Evolutionary conservation across 2,329 filamentous ascomycete species (phyloP), one percentile per base, ranked within the genome.

Genomic region (Pseudocercospora vitis): DNA sequence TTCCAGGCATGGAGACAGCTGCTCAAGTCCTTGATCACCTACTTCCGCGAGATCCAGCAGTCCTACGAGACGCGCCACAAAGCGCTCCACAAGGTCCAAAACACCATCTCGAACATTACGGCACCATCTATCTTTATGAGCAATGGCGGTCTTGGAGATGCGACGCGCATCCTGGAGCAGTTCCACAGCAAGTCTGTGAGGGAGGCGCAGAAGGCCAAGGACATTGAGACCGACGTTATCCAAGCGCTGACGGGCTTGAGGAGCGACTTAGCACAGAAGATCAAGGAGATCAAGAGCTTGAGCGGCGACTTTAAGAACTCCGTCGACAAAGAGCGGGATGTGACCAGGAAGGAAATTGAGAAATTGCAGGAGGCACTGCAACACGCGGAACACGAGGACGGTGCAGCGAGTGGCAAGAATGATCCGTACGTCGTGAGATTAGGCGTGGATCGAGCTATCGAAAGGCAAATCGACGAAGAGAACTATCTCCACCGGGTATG

Each of bases 1-100:
- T 99, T 99, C 70, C 89, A 96, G 78, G 91, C 88, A 48, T 99
- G 94, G 94, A 84, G 94, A 65, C 96, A 95, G 76, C 81, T 96
- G 11, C 81, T 99, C 49, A 97, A 97, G 71, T 91, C 96, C 62
- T 79, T 97, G 39, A 96, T 97, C 61, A 77, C 88, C 52, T 97
- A 96, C 71, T 97, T 96, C 70, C 86, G 89, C 64, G 94, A 97
- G 70, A 85, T 97, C 42, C 90, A 96, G 68, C 82, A 81, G 47
- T 89, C 91, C 44, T 96, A 96, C 71, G 92, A 99, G 67, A 81
- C 86, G 52, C 85, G 88, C 57, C 82, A 88, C 23, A 97, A 96
- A 70, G 83, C 87, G 6, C 78, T 95, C 3, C 71, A 89, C 55
- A 95, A 95, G 63, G 82, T 95, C 7, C 86, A 88, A 50, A 91